These are phyloP conservation scores for Aphanomyces stellatus DNA, from an alignment of 352 stramenopile genomes.

Conservation along the genomic window DNA sequence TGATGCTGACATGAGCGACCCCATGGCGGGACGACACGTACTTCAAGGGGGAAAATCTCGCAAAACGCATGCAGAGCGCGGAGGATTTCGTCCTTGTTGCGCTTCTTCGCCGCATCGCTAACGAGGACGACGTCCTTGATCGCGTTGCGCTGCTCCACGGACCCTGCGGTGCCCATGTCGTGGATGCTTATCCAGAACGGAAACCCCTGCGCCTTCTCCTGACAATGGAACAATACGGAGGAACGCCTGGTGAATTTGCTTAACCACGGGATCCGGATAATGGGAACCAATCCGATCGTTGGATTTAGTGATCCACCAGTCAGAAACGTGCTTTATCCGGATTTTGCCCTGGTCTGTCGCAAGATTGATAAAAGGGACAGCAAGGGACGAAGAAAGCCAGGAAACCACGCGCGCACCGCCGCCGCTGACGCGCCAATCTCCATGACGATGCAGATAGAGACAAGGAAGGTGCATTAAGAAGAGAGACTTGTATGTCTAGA, in stretches of 20 bases:
- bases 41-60: constrained; percentile 61
- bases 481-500: constrained; percentile 54
- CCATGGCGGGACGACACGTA: constrained; percentile 16
- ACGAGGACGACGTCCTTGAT: constrained; percentile 63
- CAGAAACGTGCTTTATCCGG: background rate
- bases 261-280: constrained; percentile 11
- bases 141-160: constrained; percentile 67
- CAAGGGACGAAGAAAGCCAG: no score
- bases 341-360: background rate
- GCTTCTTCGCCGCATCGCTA: constrained; percentile 27
- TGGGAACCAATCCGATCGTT: background rate
- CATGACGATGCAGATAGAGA: no score
- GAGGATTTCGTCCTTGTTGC: constrained; percentile 36
- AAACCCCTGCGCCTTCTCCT: background rate
- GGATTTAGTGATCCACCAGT: background rate
- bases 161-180: constrained; percentile 66
- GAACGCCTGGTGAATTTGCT: no score
- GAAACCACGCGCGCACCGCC: no score
- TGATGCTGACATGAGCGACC: background rate
- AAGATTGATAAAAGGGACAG: no score
- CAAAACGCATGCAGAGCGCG: constrained; percentile 63
- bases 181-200: no score
- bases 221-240: constrained; percentile 3
- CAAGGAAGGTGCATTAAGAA: no score
- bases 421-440: no score